Evolutionary conservation across 805 yeast genomes (phyloP).

Genomic region (Cyberlindnera bimundalis): DNA sequence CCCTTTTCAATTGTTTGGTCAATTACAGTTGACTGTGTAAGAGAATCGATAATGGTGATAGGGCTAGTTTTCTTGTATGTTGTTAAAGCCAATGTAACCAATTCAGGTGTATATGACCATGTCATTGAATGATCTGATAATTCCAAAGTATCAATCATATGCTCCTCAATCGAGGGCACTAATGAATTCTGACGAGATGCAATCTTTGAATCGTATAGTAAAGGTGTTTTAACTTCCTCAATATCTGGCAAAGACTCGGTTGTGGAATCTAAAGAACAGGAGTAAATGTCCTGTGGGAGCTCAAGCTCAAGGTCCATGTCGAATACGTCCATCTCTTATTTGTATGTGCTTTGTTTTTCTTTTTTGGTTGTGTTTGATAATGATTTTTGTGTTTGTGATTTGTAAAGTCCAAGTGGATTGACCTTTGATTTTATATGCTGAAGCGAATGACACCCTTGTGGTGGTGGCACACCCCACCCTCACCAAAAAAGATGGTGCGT

Average conservation of each 20-base stretch:
- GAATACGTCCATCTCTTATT: constrained; percentile 17
- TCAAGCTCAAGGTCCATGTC: constrained; percentile 16
- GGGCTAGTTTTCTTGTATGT: background rate
- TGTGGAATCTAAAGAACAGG: constrained; percentile 21
- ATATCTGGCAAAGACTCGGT: constrained; percentile 19
- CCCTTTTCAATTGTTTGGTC: constrained; percentile 24
- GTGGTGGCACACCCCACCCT: too few relatives aligned
- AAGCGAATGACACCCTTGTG: background rate
- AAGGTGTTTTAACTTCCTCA: constrained; percentile 23
- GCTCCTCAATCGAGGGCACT: constrained; percentile 21
- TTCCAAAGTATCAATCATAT: constrained; percentile 24
- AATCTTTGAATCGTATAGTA: constrained; percentile 21
- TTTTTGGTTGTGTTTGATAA: constrained; percentile 4
- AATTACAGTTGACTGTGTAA: constrained; percentile 10
- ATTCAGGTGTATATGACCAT: background rate
- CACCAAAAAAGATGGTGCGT: too few relatives aligned
- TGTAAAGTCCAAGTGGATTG: too few relatives aligned
- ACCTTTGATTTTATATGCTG: constrained; percentile 1
- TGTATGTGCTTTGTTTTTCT: background rate
- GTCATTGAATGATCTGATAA: constrained; percentile 5
- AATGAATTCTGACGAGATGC: too few relatives aligned
- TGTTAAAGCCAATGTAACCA: background rate
- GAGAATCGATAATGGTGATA: constrained; percentile 7
- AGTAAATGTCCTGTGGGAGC: constrained; percentile 16
- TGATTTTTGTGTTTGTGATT: background rate